Evolutionary conservation across 2,329 filamentous ascomycete genomes (phyloP).

Genomic region (Scedosporium dehoogii): DNA sequence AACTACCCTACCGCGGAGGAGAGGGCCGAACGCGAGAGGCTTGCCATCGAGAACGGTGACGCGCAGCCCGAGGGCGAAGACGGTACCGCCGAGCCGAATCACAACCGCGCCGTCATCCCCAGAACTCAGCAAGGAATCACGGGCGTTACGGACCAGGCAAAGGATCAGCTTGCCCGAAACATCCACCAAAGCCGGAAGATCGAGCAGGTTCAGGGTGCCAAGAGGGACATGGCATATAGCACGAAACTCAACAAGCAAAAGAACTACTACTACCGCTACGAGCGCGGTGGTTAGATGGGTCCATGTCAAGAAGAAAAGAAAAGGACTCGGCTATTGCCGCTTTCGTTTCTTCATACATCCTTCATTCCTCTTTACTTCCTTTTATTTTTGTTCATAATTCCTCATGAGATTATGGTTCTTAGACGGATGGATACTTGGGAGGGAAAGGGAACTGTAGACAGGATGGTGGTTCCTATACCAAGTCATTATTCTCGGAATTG

Average conservation of each 20-base stretch:
- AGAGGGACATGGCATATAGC: constrained; percentile 61
- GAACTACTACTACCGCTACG: constrained; percentile 44
- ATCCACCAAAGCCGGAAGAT: constrained; percentile 57
- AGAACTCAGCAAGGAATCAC: constrained; percentile 70
- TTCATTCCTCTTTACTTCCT: constrained; percentile 1
- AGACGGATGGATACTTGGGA: constrained; percentile 1
- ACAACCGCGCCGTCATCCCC: constrained; percentile 47
- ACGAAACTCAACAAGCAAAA: constrained; percentile 67
- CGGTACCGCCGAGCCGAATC: constrained; percentile 27
- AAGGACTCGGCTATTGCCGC: neutral
- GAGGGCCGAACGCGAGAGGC: constrained; percentile 54
- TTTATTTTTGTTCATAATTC: neutral
- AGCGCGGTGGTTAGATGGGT: constrained; percentile 28
- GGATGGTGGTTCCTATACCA: neutral
- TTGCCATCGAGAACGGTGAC: constrained; percentile 9
- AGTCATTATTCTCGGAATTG: neutral
- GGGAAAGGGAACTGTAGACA: neutral
- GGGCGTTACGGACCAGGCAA: constrained; percentile 67
- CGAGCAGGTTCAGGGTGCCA: constrained; percentile 50
- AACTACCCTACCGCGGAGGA: constrained; percentile 74
- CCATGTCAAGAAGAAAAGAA: neutral
- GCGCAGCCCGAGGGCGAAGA: constrained; percentile 16
- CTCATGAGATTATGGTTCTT: constrained; percentile 4
- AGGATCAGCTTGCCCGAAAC: constrained; percentile 53
- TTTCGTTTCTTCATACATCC: neutral